These are phyloP conservation scores for Firmiana major DNA, from an alignment of 345 rosid species.

Conservation along the genomic window DNA sequence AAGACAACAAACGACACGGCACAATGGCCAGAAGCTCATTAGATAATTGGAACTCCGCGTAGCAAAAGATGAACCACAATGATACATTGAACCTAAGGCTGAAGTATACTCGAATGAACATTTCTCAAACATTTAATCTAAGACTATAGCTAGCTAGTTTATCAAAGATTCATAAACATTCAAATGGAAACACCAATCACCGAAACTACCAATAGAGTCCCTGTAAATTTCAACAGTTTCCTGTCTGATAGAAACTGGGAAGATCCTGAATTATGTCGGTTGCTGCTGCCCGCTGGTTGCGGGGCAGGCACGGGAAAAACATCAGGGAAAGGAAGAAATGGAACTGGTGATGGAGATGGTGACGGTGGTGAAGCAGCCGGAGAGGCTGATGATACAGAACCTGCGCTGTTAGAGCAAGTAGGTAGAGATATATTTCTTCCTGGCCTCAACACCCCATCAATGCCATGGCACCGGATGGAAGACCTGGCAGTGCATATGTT, in stretches of 20 bases:
- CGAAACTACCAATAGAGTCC: background rate
- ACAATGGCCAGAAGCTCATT: too few relatives aligned
- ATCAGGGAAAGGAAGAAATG: background rate
- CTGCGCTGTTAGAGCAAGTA: slow-evolving; percentile 31
- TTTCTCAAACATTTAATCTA: background rate
- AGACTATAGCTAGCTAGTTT: background rate
- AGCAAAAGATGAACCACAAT: too few relatives aligned
- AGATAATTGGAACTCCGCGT: too few relatives aligned
- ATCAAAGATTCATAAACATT: background rate
- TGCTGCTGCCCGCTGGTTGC: background rate
- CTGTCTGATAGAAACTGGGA: background rate
- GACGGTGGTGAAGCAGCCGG: background rate
- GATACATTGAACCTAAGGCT: too few relatives aligned
- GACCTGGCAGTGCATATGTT: slow-evolving; percentile 53
- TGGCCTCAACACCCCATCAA: slow-evolving; percentile 46
- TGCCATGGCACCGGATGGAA: slow-evolving; percentile 77
- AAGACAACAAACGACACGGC: too few relatives aligned
- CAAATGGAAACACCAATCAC: background rate
- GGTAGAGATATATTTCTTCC: slow-evolving; percentile 20
- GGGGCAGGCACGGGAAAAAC: slow-evolving; percentile 13
- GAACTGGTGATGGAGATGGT: slow-evolving; percentile 10
- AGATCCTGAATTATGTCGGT: slow-evolving; percentile 13
- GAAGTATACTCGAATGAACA: too few relatives aligned
- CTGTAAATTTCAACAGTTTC: background rate
- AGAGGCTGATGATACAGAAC: background rate